Evolutionary conservation across 441 rosid genomes (phyloP).

Genomic region (Dalechampia spathulata): DNA sequence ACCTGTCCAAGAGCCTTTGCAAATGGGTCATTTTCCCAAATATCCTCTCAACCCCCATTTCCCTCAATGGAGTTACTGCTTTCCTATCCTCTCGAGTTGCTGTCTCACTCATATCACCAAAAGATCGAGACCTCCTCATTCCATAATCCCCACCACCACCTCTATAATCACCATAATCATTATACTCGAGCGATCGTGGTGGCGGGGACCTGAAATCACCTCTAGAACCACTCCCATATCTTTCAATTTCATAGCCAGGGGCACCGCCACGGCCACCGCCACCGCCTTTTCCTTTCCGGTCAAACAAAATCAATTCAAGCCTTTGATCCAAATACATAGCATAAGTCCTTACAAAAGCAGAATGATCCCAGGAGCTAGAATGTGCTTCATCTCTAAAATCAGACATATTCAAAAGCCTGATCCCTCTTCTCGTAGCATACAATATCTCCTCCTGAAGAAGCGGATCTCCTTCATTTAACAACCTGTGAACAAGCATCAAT

Average conservation of each 20-base stretch:
- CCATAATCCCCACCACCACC: constrained; percentile 35
- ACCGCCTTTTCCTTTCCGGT: constrained; percentile 40
- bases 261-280: constrained; percentile 30
- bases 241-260: constrained; percentile 41
- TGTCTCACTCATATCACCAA: constrained; percentile 75
- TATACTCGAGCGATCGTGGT: constrained; percentile 45
- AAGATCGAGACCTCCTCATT: constrained; percentile 68
- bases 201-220: constrained; percentile 76
- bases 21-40: constrained; percentile 80
- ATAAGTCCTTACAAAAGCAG: constrained; percentile 80
- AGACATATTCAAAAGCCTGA: constrained; percentile 80
- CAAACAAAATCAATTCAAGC: constrained; percentile 61
- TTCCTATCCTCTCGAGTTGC: constrained; percentile 26
- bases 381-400: constrained; percentile 96
- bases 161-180: constrained; percentile 47
- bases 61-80: constrained; percentile 64
- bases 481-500: constrained; percentile 62
- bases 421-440: constrained; percentile 73
- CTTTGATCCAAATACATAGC: constrained; percentile 87
- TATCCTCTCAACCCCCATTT: constrained; percentile 76
- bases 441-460: constrained; percentile 75
- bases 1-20: constrained; percentile 82
- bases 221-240: constrained; percentile 31
- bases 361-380: constrained; percentile 94
- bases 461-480: constrained; percentile 70